phyloP scores from a whole-genome alignment of 2,329 filamentous ascomycete species.

The Paecilomyces dactylethromorphus region DNA sequence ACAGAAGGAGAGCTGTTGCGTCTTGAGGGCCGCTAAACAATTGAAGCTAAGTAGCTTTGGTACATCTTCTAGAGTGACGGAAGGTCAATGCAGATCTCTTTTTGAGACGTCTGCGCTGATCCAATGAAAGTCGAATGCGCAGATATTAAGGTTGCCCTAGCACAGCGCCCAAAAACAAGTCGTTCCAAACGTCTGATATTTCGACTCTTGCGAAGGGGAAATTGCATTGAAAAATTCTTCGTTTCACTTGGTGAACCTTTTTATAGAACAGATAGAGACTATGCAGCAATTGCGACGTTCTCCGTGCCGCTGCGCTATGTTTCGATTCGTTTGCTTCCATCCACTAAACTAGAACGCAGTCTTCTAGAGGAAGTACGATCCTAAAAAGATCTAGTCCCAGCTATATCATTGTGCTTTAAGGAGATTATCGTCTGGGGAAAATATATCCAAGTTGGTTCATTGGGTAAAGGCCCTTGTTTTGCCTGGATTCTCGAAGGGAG shows the following conservation, averaged over 20 bases:
- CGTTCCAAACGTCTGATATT: neutral
- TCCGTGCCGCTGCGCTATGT: too few relatives aligned
- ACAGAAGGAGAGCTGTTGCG: neutral
- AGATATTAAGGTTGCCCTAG: neutral
- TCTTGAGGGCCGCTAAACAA: neutral
- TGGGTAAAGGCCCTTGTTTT: too few relatives aligned
- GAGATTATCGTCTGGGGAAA: too few relatives aligned
- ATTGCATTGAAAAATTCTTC: neutral
- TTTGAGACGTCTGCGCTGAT: neutral
- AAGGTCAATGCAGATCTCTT: neutral
- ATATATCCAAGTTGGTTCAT: too few relatives aligned
- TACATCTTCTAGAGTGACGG: neutral
- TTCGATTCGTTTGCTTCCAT: too few relatives aligned
- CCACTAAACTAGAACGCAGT: too few relatives aligned
- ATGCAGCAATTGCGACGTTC: too few relatives aligned
- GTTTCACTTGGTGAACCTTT: neutral
- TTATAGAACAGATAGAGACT: neutral
- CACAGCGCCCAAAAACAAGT: neutral
- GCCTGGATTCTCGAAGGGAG: too few relatives aligned
- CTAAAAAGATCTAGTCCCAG: too few relatives aligned
- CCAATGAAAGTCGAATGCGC: neutral
- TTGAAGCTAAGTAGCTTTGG: neutral
- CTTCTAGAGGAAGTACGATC: too few relatives aligned
- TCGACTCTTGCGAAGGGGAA: neutral
- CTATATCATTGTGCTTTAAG: too few relatives aligned